Percentiles rank a stretch among this genome's conserved stretches.
These are phyloP conservation scores for Teratosphaeria epicoccoides DNA, from an alignment of 2,329 filamentous ascomycete genomes.

Conservation along the genomic window DNA sequence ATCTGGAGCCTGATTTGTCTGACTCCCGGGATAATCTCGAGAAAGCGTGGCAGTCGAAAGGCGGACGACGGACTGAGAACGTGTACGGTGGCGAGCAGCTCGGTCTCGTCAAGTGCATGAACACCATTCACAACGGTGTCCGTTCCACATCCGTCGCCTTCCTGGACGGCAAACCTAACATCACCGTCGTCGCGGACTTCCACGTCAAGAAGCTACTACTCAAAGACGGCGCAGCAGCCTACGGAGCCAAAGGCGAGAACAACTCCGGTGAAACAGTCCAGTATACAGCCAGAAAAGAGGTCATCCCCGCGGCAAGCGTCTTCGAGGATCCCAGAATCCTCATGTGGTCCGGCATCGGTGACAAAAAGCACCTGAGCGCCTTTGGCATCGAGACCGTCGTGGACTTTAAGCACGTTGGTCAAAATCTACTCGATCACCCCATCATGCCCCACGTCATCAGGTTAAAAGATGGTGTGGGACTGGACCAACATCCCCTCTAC, in stretches of 20 bases:
- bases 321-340: slow-evolving; percentile 44
- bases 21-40: background rate
- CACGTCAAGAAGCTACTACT: slow-evolving; percentile 2
- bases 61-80: slow-evolving; percentile 3
- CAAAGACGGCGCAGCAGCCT: background rate
- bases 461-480: background rate
- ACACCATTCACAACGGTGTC: slow-evolving; percentile 4
- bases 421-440: background rate
- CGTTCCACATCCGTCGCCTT: slow-evolving; percentile 1
- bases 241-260: background rate
- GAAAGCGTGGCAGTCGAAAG: background rate
- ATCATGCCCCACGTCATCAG: background rate
- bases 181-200: slow-evolving; percentile 4
- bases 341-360: slow-evolving; percentile 52
- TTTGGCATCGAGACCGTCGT: slow-evolving; percentile 37
- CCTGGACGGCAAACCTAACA: slow-evolving; percentile 7
- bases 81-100: slow-evolving; percentile 6
- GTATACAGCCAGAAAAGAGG: slow-evolving; percentile 1
- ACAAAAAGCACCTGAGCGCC: slow-evolving; percentile 35
- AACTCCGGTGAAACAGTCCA: background rate
- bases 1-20: background rate
- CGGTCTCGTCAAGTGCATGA: slow-evolving; percentile 4
- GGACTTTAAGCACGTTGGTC: background rate
- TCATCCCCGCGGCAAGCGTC: slow-evolving; percentile 8
- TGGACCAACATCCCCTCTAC: background rate